Base-by-base conservation (phyloP, 805 yeast species). In the Ogataea dorogensis region DNA sequence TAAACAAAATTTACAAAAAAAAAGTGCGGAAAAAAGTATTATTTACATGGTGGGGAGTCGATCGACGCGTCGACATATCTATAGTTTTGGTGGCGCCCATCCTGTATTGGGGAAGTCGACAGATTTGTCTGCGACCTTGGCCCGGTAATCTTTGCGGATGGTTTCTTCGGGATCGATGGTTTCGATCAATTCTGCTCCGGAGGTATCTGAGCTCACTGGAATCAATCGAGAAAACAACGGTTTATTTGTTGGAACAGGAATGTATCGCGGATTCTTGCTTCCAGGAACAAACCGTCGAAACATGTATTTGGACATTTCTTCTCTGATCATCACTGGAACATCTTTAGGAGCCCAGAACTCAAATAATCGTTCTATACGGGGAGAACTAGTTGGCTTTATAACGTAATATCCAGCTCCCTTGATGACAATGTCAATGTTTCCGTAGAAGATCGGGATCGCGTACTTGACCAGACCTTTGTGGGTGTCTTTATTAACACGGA, bases 391-490 rank as follows among this genome's bases (percentile, higher is more conserved):
- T 2, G 88, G 81, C 5, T 67, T 69, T 11, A 84, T 54, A 23
- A 76, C 71, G 2, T 83, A 43, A 47, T 70, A 79, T 0, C 93
- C 93, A n/a, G 79, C 53, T 42, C 77, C 78, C 34, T 74, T 75
- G 7, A 84, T 47, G 2, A 84, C 81, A 17, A 84, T 49, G 49
- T 84, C 94, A 7, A 84, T 61, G 4, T 73, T 54, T 0, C 91
- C 91, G 40, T 59, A 64, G 47, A 83, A 83, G n/a, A 86, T 85
- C 0, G 93, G 91, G 3, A 84, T 65, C 2, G 73, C 64, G 43
- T 70, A 79, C 39, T 76, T 60, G 1, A 53, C 59, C 44, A 68
- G 50, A 2, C 62, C 52, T 1, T 54, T 47, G 24, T 49, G 51
- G 19, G 67, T 65, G 37, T 42, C 43, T 2, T 36, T 31, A 4